These are phyloP conservation scores for Cytospora paraplurivora DNA, from an alignment of 2,329 filamentous ascomycete genomes.

Conservation along the genomic window DNA sequence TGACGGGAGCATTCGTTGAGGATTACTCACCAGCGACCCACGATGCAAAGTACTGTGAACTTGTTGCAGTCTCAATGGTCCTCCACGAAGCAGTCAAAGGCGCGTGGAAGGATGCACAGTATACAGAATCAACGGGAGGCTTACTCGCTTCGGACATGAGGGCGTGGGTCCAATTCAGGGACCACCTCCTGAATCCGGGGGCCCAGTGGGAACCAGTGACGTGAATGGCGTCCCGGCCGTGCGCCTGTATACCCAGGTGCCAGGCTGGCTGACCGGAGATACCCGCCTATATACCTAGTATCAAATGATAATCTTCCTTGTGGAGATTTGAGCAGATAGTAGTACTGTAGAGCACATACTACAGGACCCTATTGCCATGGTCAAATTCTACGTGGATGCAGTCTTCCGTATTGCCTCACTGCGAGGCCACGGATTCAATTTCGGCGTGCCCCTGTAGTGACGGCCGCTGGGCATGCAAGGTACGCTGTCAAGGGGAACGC, in stretches of 20 bases:
- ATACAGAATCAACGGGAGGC: not conserved
- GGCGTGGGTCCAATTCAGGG: slow-evolving; percentile 2
- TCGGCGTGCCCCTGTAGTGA: not conserved
- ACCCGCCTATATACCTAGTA: not conserved
- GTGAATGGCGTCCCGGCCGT: slow-evolving; percentile 1
- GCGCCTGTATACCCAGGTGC: not conserved
- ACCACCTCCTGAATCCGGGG: slow-evolving; percentile 3
- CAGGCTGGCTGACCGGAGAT: not conserved
- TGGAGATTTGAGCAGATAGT: not conserved
- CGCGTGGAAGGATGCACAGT: not conserved
- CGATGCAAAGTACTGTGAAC: not conserved
- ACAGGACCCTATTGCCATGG: not conserved
- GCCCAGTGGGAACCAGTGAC: not conserved
- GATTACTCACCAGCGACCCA: not conserved
- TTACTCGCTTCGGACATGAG: not conserved
- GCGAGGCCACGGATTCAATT: not conserved
- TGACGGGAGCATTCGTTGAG: slow-evolving; percentile 3
- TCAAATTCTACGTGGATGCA: not conserved
- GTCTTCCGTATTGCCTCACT: not conserved
- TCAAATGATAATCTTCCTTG: not conserved
- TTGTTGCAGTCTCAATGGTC: slow-evolving; percentile 3
- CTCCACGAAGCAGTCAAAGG: not conserved
- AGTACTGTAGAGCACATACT: not conserved
- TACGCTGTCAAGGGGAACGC: no score
- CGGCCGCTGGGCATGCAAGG: not conserved